Percentiles rank a stretch among this genome's conserved stretches.
These are phyloP conservation scores for Exophiala aquamarina DNA, from an alignment of 2,329 filamentous ascomycete species.

Conservation along the genomic window DNA sequence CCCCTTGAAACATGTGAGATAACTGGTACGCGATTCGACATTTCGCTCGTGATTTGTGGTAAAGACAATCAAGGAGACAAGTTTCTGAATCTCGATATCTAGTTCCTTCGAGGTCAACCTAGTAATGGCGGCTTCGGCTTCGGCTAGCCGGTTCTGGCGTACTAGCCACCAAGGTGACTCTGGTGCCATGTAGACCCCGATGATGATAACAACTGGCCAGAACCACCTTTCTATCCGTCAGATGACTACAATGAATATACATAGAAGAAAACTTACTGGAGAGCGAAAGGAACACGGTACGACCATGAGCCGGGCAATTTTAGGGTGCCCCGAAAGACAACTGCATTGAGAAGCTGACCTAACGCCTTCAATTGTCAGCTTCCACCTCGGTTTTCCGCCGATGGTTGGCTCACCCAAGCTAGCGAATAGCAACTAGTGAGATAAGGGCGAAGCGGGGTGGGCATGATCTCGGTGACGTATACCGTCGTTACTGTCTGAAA, in stretches of 20 bases:
- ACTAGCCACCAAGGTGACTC: constrained; percentile 31
- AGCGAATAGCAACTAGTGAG: constrained; percentile 48
- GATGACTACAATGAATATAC: background rate
- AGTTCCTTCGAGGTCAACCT: constrained; percentile 36
- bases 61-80: constrained; percentile 90
- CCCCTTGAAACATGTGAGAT: constrained; percentile 32
- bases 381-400: constrained; percentile 55
- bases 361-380: constrained; percentile 42
- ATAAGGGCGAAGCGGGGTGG: constrained; percentile 56
- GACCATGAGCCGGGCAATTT: constrained; percentile 3
- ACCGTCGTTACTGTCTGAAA: constrained; percentile 53
- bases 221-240: constrained; percentile 17
- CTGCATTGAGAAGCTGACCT: constrained; percentile 46
- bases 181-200: constrained; percentile 32
- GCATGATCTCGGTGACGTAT: constrained; percentile 67
- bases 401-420: constrained; percentile 49
- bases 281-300: constrained; percentile 30
- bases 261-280: constrained; percentile 18
- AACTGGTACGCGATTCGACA: constrained; percentile 6
- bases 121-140: constrained; percentile 35
- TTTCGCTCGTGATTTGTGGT: background rate
- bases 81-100: constrained; percentile 62
- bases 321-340: constrained; percentile 15
- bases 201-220: constrained; percentile 26
- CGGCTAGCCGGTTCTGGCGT: constrained; percentile 32